phyloP scores from a whole-genome alignment of 1,284 basidiomycete genomes.

The Somion occarium region DNA sequence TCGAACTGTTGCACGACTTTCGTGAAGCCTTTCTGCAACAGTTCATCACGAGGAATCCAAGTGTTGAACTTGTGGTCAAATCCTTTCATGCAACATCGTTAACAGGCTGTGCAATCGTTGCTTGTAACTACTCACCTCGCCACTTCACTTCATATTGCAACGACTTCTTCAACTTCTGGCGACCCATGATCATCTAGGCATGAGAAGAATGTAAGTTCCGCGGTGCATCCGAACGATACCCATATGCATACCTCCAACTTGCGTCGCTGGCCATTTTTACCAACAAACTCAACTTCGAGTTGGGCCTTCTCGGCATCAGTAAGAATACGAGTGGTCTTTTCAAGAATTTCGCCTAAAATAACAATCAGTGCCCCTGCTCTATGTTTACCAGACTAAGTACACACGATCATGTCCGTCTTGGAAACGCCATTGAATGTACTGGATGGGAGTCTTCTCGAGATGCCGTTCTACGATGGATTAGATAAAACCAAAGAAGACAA shows the following conservation, averaged over 20 bases:
- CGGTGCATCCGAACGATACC: neutral
- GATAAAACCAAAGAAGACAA: conserved; percentile 8
- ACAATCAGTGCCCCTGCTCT: conserved; percentile 9
- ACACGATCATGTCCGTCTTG: conserved; percentile 97
- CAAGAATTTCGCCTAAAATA: conserved; percentile 73
- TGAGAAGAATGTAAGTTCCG: conserved; percentile 1
- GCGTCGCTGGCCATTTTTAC: conserved; percentile 88
- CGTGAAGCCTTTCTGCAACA: conserved; percentile 85
- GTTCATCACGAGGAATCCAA: conserved; percentile 89
- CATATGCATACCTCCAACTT: conserved; percentile 72
- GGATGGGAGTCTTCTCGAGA: conserved; percentile 91
- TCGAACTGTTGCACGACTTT: conserved; percentile 96
- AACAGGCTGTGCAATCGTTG: neutral
- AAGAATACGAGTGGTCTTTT: conserved; percentile 88
- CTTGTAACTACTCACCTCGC: conserved; percentile 42
- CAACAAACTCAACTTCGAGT: conserved; percentile 87
- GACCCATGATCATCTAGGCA: conserved; percentile 81
- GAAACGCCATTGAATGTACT: conserved; percentile 99
- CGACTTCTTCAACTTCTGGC: conserved; percentile 96
- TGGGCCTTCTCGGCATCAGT: conserved; percentile 84
- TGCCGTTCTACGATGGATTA: conserved; percentile 91
- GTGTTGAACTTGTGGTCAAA: conserved; percentile 91
- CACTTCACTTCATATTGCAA: conserved; percentile 98
- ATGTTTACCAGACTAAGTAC: conserved; percentile 25
- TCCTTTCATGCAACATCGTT: conserved; percentile 27